Conservation (phyloP, 2,329 filamentous ascomycete genomes). For the Coniochaeta sp. region DNA sequence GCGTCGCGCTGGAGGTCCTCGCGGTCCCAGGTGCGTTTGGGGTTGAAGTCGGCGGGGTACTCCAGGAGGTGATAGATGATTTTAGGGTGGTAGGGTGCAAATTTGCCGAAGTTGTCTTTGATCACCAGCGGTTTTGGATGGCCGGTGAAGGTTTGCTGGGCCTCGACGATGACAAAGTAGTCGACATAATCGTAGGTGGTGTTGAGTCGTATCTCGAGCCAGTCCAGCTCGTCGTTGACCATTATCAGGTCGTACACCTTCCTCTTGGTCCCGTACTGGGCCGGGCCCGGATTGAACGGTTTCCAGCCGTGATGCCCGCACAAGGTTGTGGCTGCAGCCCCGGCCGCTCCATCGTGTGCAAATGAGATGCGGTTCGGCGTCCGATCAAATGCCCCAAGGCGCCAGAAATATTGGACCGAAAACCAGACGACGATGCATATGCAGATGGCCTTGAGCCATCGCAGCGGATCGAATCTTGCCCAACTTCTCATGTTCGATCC, state of each 20-base stretch:
- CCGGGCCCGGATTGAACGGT: conserved; percentile 17
- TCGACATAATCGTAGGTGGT: conserved; percentile 51
- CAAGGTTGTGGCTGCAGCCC: conserved; percentile 3
- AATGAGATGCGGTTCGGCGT: background rate
- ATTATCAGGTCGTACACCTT: conserved; percentile 56
- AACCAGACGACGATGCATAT: background rate
- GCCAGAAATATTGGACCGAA: background rate
- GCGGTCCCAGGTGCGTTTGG: conserved; percentile 35
- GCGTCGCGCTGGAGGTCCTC: conserved; percentile 37
- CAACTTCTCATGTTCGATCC: background rate
- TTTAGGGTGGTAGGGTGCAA: conserved; percentile 46
- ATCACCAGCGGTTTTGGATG: conserved; percentile 46
- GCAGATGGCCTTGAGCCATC: background rate
- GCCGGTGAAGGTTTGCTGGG: conserved; percentile 49
- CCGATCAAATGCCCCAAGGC: background rate
- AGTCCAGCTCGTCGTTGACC: conserved; percentile 57
- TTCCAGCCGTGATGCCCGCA: conserved; percentile 31
- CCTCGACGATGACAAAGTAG: conserved; percentile 59
- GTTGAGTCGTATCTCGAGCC: conserved; percentile 56
- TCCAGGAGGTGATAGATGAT: conserved; percentile 51
- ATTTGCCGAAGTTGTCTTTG: conserved; percentile 41
- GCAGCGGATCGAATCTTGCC: background rate
- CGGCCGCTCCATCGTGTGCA: background rate
- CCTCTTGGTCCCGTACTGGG: conserved; percentile 19
- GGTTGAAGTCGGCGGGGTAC: conserved; percentile 32